These are phyloP conservation scores for Lophiostoma macrostomum DNA, from an alignment of 495 filamentous ascomycete genomes.

Conservation along the genomic window DNA sequence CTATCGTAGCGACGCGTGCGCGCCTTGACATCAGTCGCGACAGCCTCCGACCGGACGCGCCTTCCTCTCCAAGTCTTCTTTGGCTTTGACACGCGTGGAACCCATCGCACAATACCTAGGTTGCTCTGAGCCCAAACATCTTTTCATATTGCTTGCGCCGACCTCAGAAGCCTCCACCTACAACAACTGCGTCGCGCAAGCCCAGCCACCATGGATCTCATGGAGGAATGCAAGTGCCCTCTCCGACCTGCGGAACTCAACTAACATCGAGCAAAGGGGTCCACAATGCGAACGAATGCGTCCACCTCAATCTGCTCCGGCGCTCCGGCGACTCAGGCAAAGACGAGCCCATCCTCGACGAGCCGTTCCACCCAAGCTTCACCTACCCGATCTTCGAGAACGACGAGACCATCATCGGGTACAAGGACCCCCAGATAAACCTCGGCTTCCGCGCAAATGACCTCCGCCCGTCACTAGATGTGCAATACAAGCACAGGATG, in stretches of 20 bases:
- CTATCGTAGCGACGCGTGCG: too few species aligned
- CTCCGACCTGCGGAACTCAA: conserved; percentile 49
- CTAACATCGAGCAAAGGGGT: conserved; percentile 26
- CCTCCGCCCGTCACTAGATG: conserved; percentile 68
- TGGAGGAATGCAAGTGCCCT: conserved; percentile 39
- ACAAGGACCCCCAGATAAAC: conserved; percentile 71
- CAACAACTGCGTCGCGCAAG: background rate
- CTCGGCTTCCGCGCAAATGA: conserved; percentile 79
- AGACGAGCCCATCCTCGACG: conserved; percentile 16
- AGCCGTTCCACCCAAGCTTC: conserved; percentile 75
- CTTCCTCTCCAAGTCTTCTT: too few species aligned
- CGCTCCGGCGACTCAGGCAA: conserved; percentile 12
- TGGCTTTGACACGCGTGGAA: too few species aligned
- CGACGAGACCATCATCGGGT: conserved; percentile 86
- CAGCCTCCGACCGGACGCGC: too few species aligned
- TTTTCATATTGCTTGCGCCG: too few species aligned
- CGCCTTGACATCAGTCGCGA: too few species aligned
- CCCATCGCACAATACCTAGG: too few species aligned
- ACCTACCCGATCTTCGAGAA: conserved; percentile 93
- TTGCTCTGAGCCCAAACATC: too few species aligned
- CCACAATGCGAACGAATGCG: conserved; percentile 35
- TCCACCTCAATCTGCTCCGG: conserved; percentile 34
- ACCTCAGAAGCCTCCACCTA: too few species aligned
- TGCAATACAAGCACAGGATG: conserved; percentile 72
- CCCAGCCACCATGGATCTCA: background rate